phyloP scores from a whole-genome alignment of 257 asterid species.

The Primulina huaijiensis region DNA sequence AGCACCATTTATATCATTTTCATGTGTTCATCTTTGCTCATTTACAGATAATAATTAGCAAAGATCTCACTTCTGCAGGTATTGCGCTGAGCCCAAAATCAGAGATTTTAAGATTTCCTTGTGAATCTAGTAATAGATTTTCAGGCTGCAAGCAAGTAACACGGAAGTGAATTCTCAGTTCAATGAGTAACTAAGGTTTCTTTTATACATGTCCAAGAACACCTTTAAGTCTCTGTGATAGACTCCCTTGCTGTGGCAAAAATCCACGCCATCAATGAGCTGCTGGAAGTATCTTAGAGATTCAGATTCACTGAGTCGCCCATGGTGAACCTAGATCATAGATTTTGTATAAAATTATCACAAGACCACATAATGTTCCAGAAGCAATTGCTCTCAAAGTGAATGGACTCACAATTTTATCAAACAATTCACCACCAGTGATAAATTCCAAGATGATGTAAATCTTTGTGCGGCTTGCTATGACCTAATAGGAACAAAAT shows the following conservation, averaged over 20 bases:
- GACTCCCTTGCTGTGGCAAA: constrained; percentile 92
- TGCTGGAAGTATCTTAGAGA: constrained; percentile 94
- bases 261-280: constrained; percentile 95
- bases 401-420: constrained; percentile 75
- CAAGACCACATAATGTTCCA: constrained; percentile 11
- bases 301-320: constrained; percentile 96
- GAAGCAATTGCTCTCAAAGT: constrained; percentile 15
- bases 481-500: constrained; percentile 51
- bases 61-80: constrained; percentile 69
- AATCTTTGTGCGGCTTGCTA: constrained; percentile 95
- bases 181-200: constrained; percentile 10
- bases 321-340: constrained; percentile 74
- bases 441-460: constrained; percentile 94
- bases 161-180: constrained; percentile 23
- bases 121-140: constrained; percentile 90
- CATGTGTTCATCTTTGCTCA: constrained; percentile 3
- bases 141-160: constrained; percentile 72
- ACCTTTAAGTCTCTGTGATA: constrained; percentile 97
- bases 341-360: not conserved
- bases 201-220: constrained; percentile 14
- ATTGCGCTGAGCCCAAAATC: constrained; percentile 98
- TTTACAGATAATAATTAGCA: not conserved
- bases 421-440: constrained; percentile 98
- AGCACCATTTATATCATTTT: constrained; percentile 27
- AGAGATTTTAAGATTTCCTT: constrained; percentile 88